Base-by-base conservation (phyloP, 2,329 filamentous ascomycete species). In the Huntiella abstrusa region DNA sequence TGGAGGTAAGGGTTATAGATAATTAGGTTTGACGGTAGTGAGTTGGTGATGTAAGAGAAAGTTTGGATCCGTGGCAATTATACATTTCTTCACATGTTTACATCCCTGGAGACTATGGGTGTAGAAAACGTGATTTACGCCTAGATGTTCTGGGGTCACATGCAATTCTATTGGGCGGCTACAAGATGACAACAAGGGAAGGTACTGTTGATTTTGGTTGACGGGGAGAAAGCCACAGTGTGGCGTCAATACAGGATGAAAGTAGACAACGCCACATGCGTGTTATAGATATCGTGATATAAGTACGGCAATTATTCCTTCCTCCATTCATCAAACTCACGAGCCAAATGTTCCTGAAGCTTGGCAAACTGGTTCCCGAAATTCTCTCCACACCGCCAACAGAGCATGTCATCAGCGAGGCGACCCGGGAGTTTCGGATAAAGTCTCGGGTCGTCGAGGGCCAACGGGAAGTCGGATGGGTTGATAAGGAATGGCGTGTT, bases 401-500 rank as follows among this genome's bases (percentile, higher is more conserved):
- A 96, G 52, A 64, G 62, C 59, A 94, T 69, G 49, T 85, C 77
- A 50, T 63, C 60, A 33, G 69, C 63, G 51, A 86, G 61, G 60
- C 80, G 86, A 13, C 69, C 64, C 46, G 69, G 63, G 49, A 60
- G 62, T 0, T 63, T 66, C 1, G 75, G 70, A 47, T 75, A 58
- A 52, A 78, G 68, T 49, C 84, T 64, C 40, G 63, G 60, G 58
- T 92, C 84, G 46, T 78, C 72, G 19, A 64, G 51, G 0, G 69
- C 66, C 28, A 96, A 63, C 4, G 91, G 88, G 43, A 95, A 88
- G 50, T 87, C 82, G 16, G 76, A 76, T 19, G 96, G 56, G 12
- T 71, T 68, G 10, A 96, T 73, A 16, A 98, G 73, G 59, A 96
- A 98, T 3, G 73, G 72, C 45, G 87, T 92, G 32, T 74, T 77